phyloP scores from a whole-genome alignment of 805 yeast genomes.

The Pichia paraexigua region DNA sequence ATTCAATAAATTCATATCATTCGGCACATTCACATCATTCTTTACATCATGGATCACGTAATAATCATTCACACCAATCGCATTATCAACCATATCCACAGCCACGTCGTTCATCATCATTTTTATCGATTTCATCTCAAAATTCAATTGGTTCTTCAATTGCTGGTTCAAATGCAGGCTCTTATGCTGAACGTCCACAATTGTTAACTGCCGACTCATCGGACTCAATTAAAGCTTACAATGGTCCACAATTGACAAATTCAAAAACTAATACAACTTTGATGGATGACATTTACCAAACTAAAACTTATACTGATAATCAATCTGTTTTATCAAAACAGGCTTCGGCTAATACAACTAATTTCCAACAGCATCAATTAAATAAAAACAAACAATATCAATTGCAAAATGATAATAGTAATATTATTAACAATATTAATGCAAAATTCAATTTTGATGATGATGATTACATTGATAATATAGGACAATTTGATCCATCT shows the following conservation, averaged over 20 bases:
- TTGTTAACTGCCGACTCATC: constrained; percentile 18
- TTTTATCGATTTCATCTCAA: constrained; percentile 22
- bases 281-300: constrained; percentile 28
- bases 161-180: constrained; percentile 19
- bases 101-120: constrained; percentile 16
- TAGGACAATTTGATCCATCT: not conserved
- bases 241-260: constrained; percentile 21
- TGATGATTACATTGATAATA: constrained; percentile 2
- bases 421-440: not conserved
- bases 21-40: constrained; percentile 13
- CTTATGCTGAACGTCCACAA: constrained; percentile 21
- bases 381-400: not conserved
- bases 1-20: constrained; percentile 13
- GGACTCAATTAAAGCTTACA: constrained; percentile 14
- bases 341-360: not conserved
- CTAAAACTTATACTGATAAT: constrained; percentile 25
- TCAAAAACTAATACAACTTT: constrained; percentile 28
- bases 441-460: not conserved
- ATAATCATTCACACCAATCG: constrained; percentile 16
- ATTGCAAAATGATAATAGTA: not conserved
- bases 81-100: constrained; percentile 22
- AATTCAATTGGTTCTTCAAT: constrained; percentile 22
- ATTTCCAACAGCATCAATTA: not conserved
- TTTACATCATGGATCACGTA: constrained; percentile 7
- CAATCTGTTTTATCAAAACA: constrained; percentile 5